Evolutionary conservation across 2,329 filamentous ascomycete genomes (phyloP).

Genomic region (Penicillium frequentans): DNA sequence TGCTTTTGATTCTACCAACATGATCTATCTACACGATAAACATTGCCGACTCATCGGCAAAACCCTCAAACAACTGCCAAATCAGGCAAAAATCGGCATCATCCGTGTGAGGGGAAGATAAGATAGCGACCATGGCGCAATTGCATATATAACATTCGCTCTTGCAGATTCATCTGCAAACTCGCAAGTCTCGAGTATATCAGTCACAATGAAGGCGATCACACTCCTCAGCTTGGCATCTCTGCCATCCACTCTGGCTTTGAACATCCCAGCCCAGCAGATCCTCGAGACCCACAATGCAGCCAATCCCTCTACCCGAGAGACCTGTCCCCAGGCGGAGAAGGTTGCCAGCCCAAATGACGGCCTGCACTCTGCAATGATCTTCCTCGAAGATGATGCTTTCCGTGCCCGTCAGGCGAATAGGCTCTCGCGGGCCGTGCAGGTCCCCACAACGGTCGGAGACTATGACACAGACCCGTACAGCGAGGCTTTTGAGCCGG

Average conservation of each 20-base stretch:
- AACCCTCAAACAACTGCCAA: slow-evolving; percentile 2
- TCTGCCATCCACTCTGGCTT: slow-evolving; percentile 19
- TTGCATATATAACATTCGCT: neutral
- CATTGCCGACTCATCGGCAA: slow-evolving; percentile 20
- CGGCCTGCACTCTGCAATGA: slow-evolving; percentile 27
- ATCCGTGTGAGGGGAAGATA: slow-evolving; percentile 23
- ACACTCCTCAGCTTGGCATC: slow-evolving; percentile 17
- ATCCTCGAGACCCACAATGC: slow-evolving; percentile 12
- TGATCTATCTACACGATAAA: neutral
- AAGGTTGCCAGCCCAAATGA: slow-evolving; percentile 29
- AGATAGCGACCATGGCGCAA: slow-evolving; percentile 12
- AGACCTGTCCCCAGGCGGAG: slow-evolving; percentile 32
- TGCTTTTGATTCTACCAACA: neutral
- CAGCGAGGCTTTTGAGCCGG: slow-evolving; percentile 60
- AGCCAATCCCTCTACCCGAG: slow-evolving; percentile 6
- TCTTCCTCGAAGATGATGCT: slow-evolving; percentile 29
- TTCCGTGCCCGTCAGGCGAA: slow-evolving; percentile 44
- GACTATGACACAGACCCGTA: slow-evolving; percentile 46
- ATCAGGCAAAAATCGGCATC: slow-evolving; percentile 18
- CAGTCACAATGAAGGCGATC: slow-evolving; percentile 15
- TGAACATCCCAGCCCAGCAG: slow-evolving; percentile 28
- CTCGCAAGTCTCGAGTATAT: neutral
- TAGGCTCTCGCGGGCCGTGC: slow-evolving; percentile 57
- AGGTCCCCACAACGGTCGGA: slow-evolving; percentile 50
- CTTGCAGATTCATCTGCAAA: neutral